Conservation (phyloP, 148 eudicot species). For the Hydrangea macrophylla region DNA sequence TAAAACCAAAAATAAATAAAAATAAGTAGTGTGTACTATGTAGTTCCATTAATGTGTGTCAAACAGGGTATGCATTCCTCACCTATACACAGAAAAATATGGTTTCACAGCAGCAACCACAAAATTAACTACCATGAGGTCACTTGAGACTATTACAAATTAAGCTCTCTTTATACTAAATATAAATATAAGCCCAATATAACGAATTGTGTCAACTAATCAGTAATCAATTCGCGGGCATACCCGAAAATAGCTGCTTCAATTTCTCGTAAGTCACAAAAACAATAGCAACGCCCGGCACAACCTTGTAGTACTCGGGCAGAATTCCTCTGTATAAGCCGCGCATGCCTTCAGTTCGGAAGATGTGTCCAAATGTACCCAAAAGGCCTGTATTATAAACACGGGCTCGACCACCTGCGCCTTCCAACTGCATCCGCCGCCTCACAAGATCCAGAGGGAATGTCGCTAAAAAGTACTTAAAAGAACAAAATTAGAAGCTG, state of each 20-base stretch:
- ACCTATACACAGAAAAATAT: slow-evolving; percentile 10
- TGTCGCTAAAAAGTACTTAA: slow-evolving; percentile 40
- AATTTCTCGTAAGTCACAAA: slow-evolving; percentile 55
- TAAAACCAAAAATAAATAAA: no score
- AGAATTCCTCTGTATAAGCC: slow-evolving; percentile 58
- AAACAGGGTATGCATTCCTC: background rate
- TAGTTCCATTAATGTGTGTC: background rate
- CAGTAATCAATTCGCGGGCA: background rate
- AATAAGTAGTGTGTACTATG: no score
- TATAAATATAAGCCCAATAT: no score
- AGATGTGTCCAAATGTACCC: slow-evolving; percentile 50
- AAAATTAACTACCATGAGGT: background rate
- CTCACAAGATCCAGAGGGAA: slow-evolving; percentile 82
- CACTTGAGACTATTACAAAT: background rate
- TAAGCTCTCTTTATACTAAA: background rate
- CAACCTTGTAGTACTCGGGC: slow-evolving; percentile 59
- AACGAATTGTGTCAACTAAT: no score
- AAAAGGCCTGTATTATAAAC: slow-evolving; percentile 58
- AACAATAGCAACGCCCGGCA: slow-evolving; percentile 51
- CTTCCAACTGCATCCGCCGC: slow-evolving; percentile 83
- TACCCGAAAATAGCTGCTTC: slow-evolving; percentile 30
- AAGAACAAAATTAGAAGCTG: background rate
- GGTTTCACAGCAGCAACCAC: slow-evolving; percentile 2
- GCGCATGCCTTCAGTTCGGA: slow-evolving; percentile 31
- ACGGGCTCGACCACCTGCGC: slow-evolving; percentile 74